Base-by-base conservation (phyloP, 768 basidiomycete species). In the Cystofilobasidium ferigula region DNA sequence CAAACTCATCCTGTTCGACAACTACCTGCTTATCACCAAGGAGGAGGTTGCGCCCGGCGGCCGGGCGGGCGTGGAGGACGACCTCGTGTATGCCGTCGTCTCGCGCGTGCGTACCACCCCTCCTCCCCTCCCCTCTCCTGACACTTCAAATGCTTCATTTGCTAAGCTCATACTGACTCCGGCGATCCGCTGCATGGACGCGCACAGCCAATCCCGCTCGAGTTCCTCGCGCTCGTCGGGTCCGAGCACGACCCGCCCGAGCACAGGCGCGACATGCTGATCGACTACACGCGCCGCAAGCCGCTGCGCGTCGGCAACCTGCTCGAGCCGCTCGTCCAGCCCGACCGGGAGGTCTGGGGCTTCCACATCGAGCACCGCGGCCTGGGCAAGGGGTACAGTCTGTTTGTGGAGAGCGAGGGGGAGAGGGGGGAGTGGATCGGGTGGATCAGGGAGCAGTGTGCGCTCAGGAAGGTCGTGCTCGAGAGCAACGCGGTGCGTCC, bases 361-460 rank as follows among this genome's bases (percentile, higher is more conserved):
- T 67, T 67, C 36, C 60, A 61, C 53, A 45, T 67, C 45, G 66
- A 61, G 56, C 66, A 67, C 42, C n/a, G 28, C 28, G 66, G 51
- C 1, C 30, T 42, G 16, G 30, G 61, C 0, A 61, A 67, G 30
- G 54, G 35, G 16, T 67, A 67, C 54, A 26, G 24, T 14, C 53
- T 67, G n/a, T 67, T 57, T 18, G 56, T 62, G 28, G 66, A 67
- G 1, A 45, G 8, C 12, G 26, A 32, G 40, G 28, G 20, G 20
- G 12, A 22, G 7, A 60, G 66, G 32, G 35, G 57, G 24, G 66
- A 67, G 2, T 67, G 66, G 66, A 14, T 67, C 66, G 36, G 14
- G 20, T 30, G 28, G 28, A 61, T 67, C 42, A 42, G 16, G 22
- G 47, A 67, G 16, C 66, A 67, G 26, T n/a, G 57, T 9, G 26